Base-by-base conservation (phyloP, 371 early-diverging fungal genomes). In the Rhizopus sp. region DNA sequence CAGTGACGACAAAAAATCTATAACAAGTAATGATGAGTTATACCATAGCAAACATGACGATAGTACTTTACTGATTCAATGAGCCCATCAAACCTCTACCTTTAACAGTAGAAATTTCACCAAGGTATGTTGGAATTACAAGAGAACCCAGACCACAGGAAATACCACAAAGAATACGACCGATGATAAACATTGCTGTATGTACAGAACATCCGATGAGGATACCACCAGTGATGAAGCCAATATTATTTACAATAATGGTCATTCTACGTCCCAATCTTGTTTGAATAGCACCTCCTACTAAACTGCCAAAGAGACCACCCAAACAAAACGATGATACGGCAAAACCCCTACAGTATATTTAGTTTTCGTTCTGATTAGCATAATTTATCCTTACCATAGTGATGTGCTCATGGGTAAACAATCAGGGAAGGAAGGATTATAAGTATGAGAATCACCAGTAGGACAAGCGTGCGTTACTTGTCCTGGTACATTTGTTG, bases 71-170 rank as follows among this genome's bases (percentile, higher is more conserved):
- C 77, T 94, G 94, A 61, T 93, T 86, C 38, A 85, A 81, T 23
- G 90, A 79, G 38, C 87, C 83, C 53, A 91, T 64, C 1, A 81
- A 63, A 7, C 94, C 96, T 58, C 93, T 78, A 10, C 71, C 74
- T 15, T 76, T 71, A 5, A 81, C 77, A 0, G 94, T 91, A 3
- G 93, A 74, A 44, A 95, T 82, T 58, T 94, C 93, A 23, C 87
- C 86, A 23, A 95, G 79, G 60, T 95, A 96, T 1, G 86, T 83
- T 0, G 96, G 90, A 1, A 90, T 87, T 7, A 83, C 85, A 29
- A 88, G 88, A 39, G 92, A 86, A n/a, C 88, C 87, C 4, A 89
- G 68, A 29, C 95, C 96, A 34, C 91, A 85, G 1, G 85, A 93
- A 42, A 94, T 57, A 44, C 97, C 97, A 50, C 84, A 76, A 7